Conservation (phyloP, 2,329 filamentous ascomycete species). For the Bipolaris gigantea region DNA sequence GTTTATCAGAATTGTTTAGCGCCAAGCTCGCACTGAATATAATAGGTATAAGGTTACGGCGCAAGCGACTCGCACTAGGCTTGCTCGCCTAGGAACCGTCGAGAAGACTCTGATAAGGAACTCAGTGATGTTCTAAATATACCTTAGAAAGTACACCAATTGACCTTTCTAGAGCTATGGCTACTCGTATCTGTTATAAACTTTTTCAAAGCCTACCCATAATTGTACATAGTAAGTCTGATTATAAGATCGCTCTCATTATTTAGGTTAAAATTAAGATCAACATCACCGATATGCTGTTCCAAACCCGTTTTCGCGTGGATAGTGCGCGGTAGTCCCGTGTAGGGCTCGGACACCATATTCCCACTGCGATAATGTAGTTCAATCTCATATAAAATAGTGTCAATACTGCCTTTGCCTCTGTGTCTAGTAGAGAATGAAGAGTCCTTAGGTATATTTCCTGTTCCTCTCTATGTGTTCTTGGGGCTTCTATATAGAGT, state of each 20-base stretch:
- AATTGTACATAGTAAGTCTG: neutral
- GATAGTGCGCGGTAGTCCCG: neutral
- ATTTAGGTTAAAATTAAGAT: neutral
- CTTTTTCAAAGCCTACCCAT: neutral
- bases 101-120: too few species aligned
- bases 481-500: neutral
- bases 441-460: neutral
- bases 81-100: too few species aligned
- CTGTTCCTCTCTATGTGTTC: neutral
- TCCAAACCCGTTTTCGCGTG: neutral
- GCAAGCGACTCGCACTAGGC: too few species aligned
- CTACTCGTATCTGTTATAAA: neutral
- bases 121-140: too few species aligned
- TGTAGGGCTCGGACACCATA: neutral
- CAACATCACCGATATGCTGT: neutral
- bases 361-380: neutral
- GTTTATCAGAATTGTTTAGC: conserved; percentile 3
- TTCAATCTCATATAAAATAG: neutral
- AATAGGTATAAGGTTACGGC: neutral
- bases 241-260: neutral
- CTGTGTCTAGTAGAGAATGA: neutral
- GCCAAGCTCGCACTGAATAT: neutral
- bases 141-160: too few species aligned
- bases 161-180: too few species aligned
- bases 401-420: neutral